phyloP scores from a whole-genome alignment of 805 yeast species.

The Zygoascus flipseniorum region DNA sequence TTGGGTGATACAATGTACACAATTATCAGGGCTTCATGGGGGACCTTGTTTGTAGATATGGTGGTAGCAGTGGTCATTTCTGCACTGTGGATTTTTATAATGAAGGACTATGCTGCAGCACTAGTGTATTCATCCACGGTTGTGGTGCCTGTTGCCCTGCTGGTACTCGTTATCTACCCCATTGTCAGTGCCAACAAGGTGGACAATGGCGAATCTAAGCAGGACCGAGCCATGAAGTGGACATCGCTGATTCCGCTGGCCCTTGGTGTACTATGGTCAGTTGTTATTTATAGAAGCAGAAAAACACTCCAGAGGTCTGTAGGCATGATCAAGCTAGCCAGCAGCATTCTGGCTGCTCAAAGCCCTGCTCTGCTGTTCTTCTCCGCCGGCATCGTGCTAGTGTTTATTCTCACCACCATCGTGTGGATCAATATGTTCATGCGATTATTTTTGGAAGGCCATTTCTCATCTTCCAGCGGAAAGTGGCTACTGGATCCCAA shows the following conservation, averaged over 20 bases:
- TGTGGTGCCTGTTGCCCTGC: constrained; percentile 24
- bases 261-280: constrained; percentile 23
- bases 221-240: constrained; percentile 28
- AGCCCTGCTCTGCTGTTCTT: constrained; percentile 24
- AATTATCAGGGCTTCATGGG: constrained; percentile 18
- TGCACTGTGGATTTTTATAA: constrained; percentile 22
- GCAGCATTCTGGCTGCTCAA: constrained; percentile 27
- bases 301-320: constrained; percentile 23
- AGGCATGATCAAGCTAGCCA: constrained; percentile 30
- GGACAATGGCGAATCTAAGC: constrained; percentile 25
- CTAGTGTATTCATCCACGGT: constrained; percentile 21
- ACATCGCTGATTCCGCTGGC: constrained; percentile 21
- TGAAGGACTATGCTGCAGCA: constrained; percentile 20
- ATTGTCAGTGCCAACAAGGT: constrained; percentile 24
- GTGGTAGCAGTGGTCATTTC: constrained; percentile 22
- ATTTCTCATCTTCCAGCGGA: constrained; percentile 6
- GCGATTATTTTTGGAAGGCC: constrained; percentile 26
- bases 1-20: constrained; percentile 25
- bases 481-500: constrained; percentile 23
- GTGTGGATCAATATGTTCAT: constrained; percentile 30
- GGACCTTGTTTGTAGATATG: constrained; percentile 17
- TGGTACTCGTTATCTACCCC: constrained; percentile 21
- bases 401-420: constrained; percentile 26
- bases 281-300: constrained; percentile 22
- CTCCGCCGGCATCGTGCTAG: constrained; percentile 22